These are phyloP conservation scores for Verticillium tricorpus DNA, from an alignment of 2,329 filamentous ascomycete genomes.

Conservation along the genomic window DNA sequence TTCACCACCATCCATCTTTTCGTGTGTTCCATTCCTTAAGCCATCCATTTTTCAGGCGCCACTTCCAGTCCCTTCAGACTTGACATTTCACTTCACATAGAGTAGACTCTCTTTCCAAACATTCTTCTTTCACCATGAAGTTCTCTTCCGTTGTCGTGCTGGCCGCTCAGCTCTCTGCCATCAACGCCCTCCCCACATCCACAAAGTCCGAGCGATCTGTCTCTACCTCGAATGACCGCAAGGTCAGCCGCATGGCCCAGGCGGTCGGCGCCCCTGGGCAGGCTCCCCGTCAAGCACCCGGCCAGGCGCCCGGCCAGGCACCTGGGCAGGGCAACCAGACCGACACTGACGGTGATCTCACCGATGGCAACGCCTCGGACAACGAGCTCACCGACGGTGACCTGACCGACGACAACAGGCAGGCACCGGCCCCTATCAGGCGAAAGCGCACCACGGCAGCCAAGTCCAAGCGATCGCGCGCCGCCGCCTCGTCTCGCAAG, in stretches of 20 bases:
- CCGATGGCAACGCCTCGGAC: not conserved
- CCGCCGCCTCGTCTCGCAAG: not conserved
- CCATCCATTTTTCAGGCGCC: not conserved
- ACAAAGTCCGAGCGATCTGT: not conserved
- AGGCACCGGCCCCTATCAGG: not conserved
- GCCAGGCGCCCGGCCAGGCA: slow-evolving; percentile 8
- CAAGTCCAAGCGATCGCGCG: not conserved
- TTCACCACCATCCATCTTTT: not conserved
- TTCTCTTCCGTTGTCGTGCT: not conserved
- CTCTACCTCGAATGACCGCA: not conserved
- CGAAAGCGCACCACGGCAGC: not conserved
- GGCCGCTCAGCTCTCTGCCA: not conserved
- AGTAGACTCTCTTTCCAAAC: not conserved
- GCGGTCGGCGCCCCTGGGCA: not conserved
- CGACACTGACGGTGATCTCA: not conserved
- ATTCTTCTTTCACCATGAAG: not conserved
- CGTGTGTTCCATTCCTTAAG: not conserved
- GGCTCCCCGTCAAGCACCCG: not conserved
- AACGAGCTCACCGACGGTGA: not conserved
- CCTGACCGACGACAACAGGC: not conserved
- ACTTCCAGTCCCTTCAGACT: not conserved
- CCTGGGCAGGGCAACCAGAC: slow-evolving; percentile 6
- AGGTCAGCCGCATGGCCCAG: not conserved
- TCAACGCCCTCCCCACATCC: not conserved
- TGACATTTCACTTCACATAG: not conserved